Evolutionary conservation across 1,284 basidiomycete genomes (phyloP).

Genomic region (Trichosporon faecale): DNA sequence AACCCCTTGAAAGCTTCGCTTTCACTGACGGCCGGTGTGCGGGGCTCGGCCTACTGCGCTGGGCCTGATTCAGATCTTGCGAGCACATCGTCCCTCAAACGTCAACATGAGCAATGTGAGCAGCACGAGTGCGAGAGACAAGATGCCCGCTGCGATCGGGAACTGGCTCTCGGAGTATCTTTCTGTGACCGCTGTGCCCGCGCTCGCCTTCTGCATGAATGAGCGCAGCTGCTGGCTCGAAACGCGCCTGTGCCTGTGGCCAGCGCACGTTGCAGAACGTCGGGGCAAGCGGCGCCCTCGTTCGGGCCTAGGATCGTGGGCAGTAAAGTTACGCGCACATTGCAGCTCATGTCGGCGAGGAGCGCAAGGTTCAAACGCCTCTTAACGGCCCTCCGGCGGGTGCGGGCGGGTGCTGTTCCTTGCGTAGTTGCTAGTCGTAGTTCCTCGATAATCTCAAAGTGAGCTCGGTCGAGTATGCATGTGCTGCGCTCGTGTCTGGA

Average conservation of each 20-base stretch:
- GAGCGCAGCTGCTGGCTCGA: not conserved
- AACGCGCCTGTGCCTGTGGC: not conserved
- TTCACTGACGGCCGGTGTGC: not conserved
- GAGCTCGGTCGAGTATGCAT: not conserved
- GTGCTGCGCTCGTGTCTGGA: not conserved
- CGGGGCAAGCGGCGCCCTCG: not conserved
- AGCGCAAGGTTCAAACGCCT: not conserved
- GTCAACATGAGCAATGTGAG: not conserved
- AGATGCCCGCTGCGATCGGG: not conserved
- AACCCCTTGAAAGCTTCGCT: not conserved
- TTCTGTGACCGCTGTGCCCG: not conserved
- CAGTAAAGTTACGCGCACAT: not conserved
- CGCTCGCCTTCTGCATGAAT: not conserved
- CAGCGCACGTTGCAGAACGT: not conserved
- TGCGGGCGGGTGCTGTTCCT: not conserved
- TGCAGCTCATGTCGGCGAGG: conserved; percentile 1
- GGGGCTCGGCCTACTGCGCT: not conserved
- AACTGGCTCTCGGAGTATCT: conserved; percentile 2
- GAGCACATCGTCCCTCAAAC: not conserved
- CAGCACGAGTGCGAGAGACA: no score
- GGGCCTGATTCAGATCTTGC: not conserved
- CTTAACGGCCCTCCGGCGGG: not conserved
- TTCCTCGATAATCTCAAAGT: not conserved
- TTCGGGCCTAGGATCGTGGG: not conserved
- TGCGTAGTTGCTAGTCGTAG: not conserved